Percentiles rank a stretch among this genome's conserved stretches.
Evolutionary conservation across 495 filamentous ascomycete genomes (phyloP).

Genomic region (Pyrenula aspistea): DNA sequence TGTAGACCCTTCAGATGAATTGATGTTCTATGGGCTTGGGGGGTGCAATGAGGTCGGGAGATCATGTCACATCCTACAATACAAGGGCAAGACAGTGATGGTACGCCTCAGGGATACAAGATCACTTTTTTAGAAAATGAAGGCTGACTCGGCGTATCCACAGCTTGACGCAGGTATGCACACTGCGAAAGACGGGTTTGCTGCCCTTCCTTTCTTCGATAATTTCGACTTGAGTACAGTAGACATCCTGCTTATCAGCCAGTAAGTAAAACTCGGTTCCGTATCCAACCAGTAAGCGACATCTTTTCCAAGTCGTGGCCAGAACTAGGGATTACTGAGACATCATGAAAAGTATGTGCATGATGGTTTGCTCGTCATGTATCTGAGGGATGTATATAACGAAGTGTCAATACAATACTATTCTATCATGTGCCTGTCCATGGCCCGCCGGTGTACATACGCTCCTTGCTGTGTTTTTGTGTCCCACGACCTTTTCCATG

Average conservation of each 20-base stretch:
- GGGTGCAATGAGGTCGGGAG: conserved; percentile 95
- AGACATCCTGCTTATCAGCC: conserved; percentile 92
- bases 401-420: conserved; percentile 7
- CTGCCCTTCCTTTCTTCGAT: conserved; percentile 91
- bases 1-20: conserved; percentile 70
- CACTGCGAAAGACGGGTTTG: conserved; percentile 90
- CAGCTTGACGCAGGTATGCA: conserved; percentile 96
- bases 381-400: conserved; percentile 6
- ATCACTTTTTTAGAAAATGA: not conserved
- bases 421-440: conserved; percentile 1
- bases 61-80: conserved; percentile 95
- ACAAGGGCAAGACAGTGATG: conserved; percentile 99
- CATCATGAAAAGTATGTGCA: too few species aligned
- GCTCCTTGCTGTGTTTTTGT: conserved; percentile 8
- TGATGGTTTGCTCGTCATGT: not conserved
- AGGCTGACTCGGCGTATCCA: conserved; percentile 10
- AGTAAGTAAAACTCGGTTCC: conserved; percentile 49
- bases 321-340: too few species aligned
- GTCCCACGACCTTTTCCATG: conserved; percentile 11
- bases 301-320: too few species aligned
- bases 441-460: too few species aligned
- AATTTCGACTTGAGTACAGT: conserved; percentile 96
- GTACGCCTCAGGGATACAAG: conserved; percentile 31
- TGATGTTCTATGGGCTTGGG: conserved; percentile 85
- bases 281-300: too few species aligned